A percentile compares a stretch with the other conserved stretches of the same genome.
Evolutionary conservation across 2,329 filamentous ascomycete genomes (phyloP).

Genomic region (Chaetomiaceae sp.): DNA sequence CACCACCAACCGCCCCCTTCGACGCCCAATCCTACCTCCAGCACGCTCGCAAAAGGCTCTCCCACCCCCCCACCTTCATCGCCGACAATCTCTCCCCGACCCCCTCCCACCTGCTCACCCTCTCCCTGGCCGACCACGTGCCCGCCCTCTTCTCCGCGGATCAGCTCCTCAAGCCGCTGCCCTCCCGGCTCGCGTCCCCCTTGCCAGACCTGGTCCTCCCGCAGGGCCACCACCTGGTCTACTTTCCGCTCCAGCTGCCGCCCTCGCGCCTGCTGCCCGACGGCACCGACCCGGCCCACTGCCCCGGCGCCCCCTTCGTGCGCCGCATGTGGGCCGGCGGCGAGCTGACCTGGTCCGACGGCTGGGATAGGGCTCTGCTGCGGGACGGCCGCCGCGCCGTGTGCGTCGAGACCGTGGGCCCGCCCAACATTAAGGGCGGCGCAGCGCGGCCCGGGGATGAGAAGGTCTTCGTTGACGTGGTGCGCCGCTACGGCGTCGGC

Average conservation of each 20-base stretch:
- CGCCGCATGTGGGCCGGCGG: constrained; percentile 89
- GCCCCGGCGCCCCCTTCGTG: constrained; percentile 63
- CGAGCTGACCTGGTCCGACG: constrained; percentile 48
- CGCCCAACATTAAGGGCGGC: too few species aligned
- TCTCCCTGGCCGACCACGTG: constrained; percentile 45
- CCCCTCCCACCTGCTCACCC: constrained; percentile 58
- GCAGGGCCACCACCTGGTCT: constrained; percentile 73
- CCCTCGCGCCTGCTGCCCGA: constrained; percentile 63
- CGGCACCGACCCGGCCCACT: constrained; percentile 77
- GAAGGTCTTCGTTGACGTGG: constrained; percentile 48
- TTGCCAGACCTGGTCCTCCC: constrained; percentile 37
- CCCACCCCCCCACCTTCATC: constrained; percentile 24
- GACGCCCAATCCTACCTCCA: constrained; percentile 13
- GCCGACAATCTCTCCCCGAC: constrained; percentile 48
- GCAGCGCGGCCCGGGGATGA: constrained; percentile 30
- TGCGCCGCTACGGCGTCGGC: constrained; percentile 36
- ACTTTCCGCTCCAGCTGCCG: constrained; percentile 69
- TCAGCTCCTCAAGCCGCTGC: constrained; percentile 53
- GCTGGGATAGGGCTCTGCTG: constrained; percentile 25
- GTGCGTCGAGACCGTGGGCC: constrained; percentile 48
- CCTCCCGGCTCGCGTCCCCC: background rate
- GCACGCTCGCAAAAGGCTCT: constrained; percentile 9
- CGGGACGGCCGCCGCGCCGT: constrained; percentile 36
- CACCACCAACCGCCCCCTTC: constrained; percentile 6
- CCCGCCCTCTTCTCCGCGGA: constrained; percentile 55